Conservation (phyloP, 352 stramenopile genomes). For the Thraustochytrium sp. region DNA sequence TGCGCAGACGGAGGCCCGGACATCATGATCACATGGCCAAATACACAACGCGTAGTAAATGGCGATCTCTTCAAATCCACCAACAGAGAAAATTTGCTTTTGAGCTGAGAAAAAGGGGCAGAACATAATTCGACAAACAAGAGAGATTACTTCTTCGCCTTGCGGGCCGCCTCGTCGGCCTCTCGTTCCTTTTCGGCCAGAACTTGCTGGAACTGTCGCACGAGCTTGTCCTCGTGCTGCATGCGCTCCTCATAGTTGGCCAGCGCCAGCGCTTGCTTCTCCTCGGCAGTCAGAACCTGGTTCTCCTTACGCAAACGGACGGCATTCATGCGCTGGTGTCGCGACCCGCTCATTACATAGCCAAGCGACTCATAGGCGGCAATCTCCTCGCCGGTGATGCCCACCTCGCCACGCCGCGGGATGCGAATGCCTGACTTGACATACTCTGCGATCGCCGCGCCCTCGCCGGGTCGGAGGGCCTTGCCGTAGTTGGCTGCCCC, state of each 20-base stretch:
- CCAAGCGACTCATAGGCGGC: slow-evolving; percentile 86
- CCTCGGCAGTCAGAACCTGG: slow-evolving; percentile 97
- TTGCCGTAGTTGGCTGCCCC: slow-evolving; percentile 72
- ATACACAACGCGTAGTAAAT: too few species aligned
- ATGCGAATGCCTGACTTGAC: slow-evolving; percentile 99
- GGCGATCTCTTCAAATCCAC: too few species aligned
- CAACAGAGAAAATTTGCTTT: too few species aligned
- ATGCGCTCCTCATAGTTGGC: slow-evolving; percentile 99
- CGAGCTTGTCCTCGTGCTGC: slow-evolving; percentile 92
- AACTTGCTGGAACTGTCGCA: slow-evolving; percentile 51
- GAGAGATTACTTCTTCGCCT: too few species aligned
- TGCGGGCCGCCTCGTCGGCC: background rate
- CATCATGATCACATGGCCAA: too few species aligned
- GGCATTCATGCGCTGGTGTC: slow-evolving; percentile 97
- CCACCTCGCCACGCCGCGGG: slow-evolving; percentile 93
- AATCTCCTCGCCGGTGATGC: slow-evolving; percentile 90
- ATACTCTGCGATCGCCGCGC: slow-evolving; percentile 90
- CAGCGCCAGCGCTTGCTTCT: slow-evolving; percentile 92
- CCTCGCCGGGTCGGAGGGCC: slow-evolving; percentile 83
- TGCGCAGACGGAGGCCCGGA: slow-evolving; percentile 94
- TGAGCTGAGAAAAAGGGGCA: too few species aligned
- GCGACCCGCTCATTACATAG: slow-evolving; percentile 93
- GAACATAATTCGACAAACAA: too few species aligned
- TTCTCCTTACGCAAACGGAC: slow-evolving; percentile 98
- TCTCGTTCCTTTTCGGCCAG: slow-evolving; percentile 17